A percentile compares a stretch with the other conserved stretches of the same genome.
phyloP scores from a whole-genome alignment of 1,284 basidiomycete species.

The Heterobasidion occidentale region DNA sequence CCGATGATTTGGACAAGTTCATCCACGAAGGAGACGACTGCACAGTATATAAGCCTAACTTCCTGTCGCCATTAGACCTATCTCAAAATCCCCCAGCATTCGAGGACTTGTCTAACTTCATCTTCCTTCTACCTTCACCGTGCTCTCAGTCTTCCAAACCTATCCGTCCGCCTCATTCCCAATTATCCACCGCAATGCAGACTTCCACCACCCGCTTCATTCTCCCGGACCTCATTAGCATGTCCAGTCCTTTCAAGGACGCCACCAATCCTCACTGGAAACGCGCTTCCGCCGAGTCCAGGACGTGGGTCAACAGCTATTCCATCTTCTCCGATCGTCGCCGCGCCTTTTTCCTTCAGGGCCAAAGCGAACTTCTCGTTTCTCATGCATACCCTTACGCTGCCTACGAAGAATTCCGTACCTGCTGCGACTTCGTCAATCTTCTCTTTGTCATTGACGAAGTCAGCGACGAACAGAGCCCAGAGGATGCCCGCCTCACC shows the following conservation, averaged over 20 bases:
- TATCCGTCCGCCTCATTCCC: not conserved
- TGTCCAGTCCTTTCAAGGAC: slow-evolving; percentile 35
- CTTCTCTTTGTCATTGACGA: slow-evolving; percentile 67
- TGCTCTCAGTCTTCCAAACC: not conserved
- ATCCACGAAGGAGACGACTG: too few species aligned
- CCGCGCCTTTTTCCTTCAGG: slow-evolving; percentile 50
- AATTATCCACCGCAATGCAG: slow-evolving; percentile 19
- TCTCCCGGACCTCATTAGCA: slow-evolving; percentile 48
- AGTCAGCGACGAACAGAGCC: slow-evolving; percentile 57
- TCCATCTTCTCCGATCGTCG: slow-evolving; percentile 52
- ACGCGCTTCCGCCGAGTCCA: slow-evolving; percentile 44
- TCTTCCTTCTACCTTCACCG: too few species aligned
- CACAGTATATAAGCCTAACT: too few species aligned
- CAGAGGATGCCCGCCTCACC: slow-evolving; percentile 43
- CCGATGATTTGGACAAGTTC: not conserved
- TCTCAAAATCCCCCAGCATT: too few species aligned
- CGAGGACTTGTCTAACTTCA: too few species aligned
- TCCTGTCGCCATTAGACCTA: too few species aligned
- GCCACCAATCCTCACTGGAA: slow-evolving; percentile 46
- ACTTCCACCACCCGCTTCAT: slow-evolving; percentile 30
- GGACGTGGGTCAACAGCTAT: slow-evolving; percentile 56
- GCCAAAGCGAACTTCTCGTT: slow-evolving; percentile 46
- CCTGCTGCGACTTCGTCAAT: slow-evolving; percentile 59
- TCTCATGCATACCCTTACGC: slow-evolving; percentile 54
- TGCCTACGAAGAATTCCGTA: slow-evolving; percentile 50